Base-by-base conservation (phyloP, 257 asterid species). In the Ehretia macrophylla region DNA sequence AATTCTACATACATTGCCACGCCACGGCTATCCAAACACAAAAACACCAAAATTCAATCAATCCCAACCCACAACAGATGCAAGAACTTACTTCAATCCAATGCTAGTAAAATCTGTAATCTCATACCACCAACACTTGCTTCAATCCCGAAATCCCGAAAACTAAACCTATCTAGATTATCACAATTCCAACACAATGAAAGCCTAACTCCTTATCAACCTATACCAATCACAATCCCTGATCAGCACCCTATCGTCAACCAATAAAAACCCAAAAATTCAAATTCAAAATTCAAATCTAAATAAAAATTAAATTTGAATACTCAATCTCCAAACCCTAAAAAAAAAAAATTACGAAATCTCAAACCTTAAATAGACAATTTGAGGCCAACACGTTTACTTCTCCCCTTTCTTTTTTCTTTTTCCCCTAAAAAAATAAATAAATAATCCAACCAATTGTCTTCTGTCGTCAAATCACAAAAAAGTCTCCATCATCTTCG, bases 41-140 rank as follows among this genome's bases (percentile, higher is more conserved):
- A 55, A 52, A 39, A 66, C 4, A 45, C 49, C 17, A 19, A 56
- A 23, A 5, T 17, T 60, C 44, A 60, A 48, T 21, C 50, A 27
- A 38, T 38, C 44, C 44, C 11, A 38, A 38, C 44, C 44, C 11
- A 11, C 9, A 38, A 38, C 44, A 38, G 44, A 38, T n/a, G n/a
- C n/a, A n/a, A n/a, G n/a, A n/a, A n/a, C n/a, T n/a, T n/a, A n/a
- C n/a, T 11, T 38, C 11, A 5, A 38, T 38, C 44, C 44, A 38
- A 38, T 38, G 44, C 11, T 38, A 38, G 11, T 38, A 11, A 11
- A 38, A 5, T 38, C 6, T 38, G 11, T 38, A 38, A 38, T 11
- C 11, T 38, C 11, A 38, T 38, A 38, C 11, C 44, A 11, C 44
- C 44, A 38, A 38, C 44, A 38, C 44, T 38, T 38, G n/a, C n/a